Evolutionary conservation across 2,329 filamentous ascomycete species (phyloP).

Genomic region (Paraphoma sp.): DNA sequence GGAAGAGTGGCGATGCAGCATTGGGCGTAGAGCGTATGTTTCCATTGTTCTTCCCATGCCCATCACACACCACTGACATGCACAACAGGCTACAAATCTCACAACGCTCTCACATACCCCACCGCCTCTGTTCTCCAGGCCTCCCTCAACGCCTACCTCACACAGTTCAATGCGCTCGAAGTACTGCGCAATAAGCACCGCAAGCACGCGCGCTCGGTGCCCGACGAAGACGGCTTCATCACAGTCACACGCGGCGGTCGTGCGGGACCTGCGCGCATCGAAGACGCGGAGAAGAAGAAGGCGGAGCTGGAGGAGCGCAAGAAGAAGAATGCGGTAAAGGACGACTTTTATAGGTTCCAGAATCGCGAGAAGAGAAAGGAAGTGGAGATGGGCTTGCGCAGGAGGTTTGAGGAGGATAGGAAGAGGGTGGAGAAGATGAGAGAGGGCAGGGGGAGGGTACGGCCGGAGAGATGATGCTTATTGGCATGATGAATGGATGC

Average conservation of each 20-base stretch:
- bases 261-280: slow-evolving; percentile 74
- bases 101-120: slow-evolving; percentile 76
- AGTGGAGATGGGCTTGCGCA: slow-evolving; percentile 71
- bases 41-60: not conserved
- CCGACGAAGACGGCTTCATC: slow-evolving; percentile 94
- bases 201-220: slow-evolving; percentile 73
- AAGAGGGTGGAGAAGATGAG: slow-evolving; percentile 73
- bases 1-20: slow-evolving; percentile 62
- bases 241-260: slow-evolving; percentile 81
- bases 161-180: slow-evolving; percentile 72
- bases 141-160: slow-evolving; percentile 85
- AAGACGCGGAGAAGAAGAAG: slow-evolving; percentile 69
- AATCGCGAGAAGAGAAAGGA: slow-evolving; percentile 79
- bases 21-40: slow-evolving; percentile 62
- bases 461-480: slow-evolving; percentile 29
- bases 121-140: slow-evolving; percentile 70
- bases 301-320: slow-evolving; percentile 58
- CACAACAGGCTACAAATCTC: slow-evolving; percentile 63
- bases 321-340: slow-evolving; percentile 62
- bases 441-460: slow-evolving; percentile 59
- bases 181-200: slow-evolving; percentile 68
- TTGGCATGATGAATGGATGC: not conserved
- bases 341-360: slow-evolving; percentile 87
- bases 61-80: slow-evolving; percentile 4
- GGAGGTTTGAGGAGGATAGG: slow-evolving; percentile 74